Percentiles rank a stretch among this genome's conserved stretches.
phyloP scores from a whole-genome alignment of 2,329 filamentous ascomycete species.

The Xylariaceae sp. region DNA sequence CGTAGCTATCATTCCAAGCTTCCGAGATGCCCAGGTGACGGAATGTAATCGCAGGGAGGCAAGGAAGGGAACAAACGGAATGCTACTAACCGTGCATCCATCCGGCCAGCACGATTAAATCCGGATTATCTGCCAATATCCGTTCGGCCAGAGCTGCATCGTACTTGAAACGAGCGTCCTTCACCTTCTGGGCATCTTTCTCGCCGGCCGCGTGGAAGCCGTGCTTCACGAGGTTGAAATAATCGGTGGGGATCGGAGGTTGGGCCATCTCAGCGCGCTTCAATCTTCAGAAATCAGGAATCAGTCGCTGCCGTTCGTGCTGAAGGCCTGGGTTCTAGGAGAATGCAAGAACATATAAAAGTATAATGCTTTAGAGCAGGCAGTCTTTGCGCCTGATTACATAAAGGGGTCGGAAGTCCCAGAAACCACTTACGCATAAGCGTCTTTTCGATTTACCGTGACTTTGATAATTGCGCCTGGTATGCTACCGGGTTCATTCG shows the following conservation, averaged over 20 bases:
- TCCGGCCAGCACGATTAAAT: conserved; percentile 80
- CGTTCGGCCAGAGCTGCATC: conserved; percentile 75
- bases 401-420: too few species aligned
- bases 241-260: conserved; percentile 69
- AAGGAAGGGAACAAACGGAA: neutral
- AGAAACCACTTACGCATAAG: conserved; percentile 48
- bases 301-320: too few species aligned
- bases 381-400: too few species aligned
- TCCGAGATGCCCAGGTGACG: neutral
- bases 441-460: conserved; percentile 55
- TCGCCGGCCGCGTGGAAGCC: conserved; percentile 67
- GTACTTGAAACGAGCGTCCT: conserved; percentile 69
- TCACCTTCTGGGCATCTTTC: conserved; percentile 59
- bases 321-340: too few species aligned
- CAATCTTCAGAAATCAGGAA: too few species aligned
- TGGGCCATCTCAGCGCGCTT: conserved; percentile 53
- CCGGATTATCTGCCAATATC: conserved; percentile 68
- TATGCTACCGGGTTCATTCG: conserved; percentile 46
- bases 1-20: neutral
- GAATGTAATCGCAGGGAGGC: neutral
- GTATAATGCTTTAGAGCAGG: too few species aligned
- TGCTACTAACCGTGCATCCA: conserved; percentile 72
- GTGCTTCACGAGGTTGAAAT: conserved; percentile 81
- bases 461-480: conserved; percentile 53
- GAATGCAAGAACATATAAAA: too few species aligned